Base-by-base conservation (phyloP, 2,329 filamentous ascomycete species). In the Fusarium sp. region DNA sequence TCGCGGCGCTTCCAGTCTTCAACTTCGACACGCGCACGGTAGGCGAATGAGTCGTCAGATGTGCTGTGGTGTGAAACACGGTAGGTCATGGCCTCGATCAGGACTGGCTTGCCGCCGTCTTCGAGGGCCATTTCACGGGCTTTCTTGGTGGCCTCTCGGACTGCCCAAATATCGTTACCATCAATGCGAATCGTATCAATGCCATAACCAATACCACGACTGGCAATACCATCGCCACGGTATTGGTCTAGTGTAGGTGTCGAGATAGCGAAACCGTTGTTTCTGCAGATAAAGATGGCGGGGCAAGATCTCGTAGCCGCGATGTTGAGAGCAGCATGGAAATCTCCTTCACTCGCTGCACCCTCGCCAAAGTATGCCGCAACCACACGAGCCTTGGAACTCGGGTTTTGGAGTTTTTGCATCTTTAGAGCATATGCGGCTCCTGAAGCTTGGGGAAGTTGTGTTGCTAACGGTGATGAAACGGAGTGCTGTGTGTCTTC, bases 21-120 rank as follows among this genome's bases (percentile, higher is more conserved):
- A 80, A 99, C 96, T 77, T 99, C 96, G 1, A 98, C 90, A 27
- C 92, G 90, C 3, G 95, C 94, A 11, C 96, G 92, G 83, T 99
- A 99, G 1, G 96, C 96, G 77, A 98, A 99, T 27, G 92, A 96
- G 81, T 99, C 96, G 77, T 99, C 96, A 1, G 92, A 96, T 1
- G 96, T 99, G 81, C 94, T 97, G 83, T 99, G 96, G 79, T 99
- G 94, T 9, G 93, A 95, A 45, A 98, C 95, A n/a, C 96, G 94
- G 82, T 99, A 99, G 25, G 93, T 95, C 93, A 99, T 97, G 59
- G 94, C 94, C 82, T 99, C 96, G 43, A 99, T 91, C 10, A 99
- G 84, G 0, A 99, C 88, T 0, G 94, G 94, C 68, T 88, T 89
- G 6, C 93, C 92, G n/a, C 93, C 93, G 45, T 93, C 90, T 59